Base-by-base conservation (phyloP, 192 early-diverging fungal genomes). In the Linnemannia elongata region DNA sequence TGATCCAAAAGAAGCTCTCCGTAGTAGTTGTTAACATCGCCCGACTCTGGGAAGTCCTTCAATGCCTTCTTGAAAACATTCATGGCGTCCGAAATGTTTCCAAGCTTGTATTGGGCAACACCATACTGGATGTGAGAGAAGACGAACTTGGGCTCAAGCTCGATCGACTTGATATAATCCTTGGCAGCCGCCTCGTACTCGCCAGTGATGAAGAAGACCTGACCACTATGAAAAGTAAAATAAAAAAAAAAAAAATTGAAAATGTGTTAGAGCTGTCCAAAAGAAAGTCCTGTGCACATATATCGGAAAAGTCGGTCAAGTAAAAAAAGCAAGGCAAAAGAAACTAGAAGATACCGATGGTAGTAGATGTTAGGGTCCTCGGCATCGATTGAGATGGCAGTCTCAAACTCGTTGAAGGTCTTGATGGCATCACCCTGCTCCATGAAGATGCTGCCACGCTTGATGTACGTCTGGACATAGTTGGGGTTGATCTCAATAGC, bases 1-100 rank as follows among this genome's bases (percentile, higher is more conserved):
- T 96, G 95, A 82, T 99, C 98, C 71, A 96, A 89, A 49, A 99
- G 87, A 33, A 99, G 90, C 90, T 99, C 98, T 85, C 97, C 98
- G 63, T 98, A 97, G 89, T 99, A 99, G 92, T 99, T 99, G 93
- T 94, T 96, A 33, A 98, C 94, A 85, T 99, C 98, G 54, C 95
- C 93, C 57, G 93, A 94, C 18, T 93, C 87, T 41, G 93, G 88
- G 91, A 99, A 99, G 76, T 93, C 93, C 78, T 91, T 90, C 78
- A 94, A 90, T 3, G 96, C 95, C 83, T 94, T 94, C 81, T 94
- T 92, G 88, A 99, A 99, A 30, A 93, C 96, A 24, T 80, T 82
- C 91, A 95, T 92, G 24, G 97, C 95, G 8, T 90, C 91, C 38
- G 90, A 79, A n/a, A 96, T 89, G 69, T 96, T 93, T 35, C 96